Evolutionary conservation across 139 green algal genomes (phyloP).

Genomic region (Closterium sp.): DNA sequence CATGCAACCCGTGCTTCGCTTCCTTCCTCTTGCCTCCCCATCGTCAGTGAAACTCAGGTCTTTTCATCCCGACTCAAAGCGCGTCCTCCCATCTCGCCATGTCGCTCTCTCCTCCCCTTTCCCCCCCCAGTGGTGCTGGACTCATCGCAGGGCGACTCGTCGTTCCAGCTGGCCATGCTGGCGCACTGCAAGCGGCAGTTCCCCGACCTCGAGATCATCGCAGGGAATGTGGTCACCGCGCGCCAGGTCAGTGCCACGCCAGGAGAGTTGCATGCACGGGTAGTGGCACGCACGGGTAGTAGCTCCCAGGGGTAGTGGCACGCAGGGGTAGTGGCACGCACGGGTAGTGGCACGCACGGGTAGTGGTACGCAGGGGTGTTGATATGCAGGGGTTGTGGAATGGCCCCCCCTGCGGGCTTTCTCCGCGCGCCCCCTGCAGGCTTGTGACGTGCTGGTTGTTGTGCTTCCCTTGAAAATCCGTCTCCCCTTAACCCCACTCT

Average conservation of each 20-base stretch:
- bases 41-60: too few species aligned
- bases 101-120: background rate
- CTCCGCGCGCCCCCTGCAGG: too few species aligned
- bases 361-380: too few species aligned
- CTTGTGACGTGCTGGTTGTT: too few species aligned
- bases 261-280: background rate
- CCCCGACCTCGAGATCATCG: conserved; percentile 90
- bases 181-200: conserved; percentile 80
- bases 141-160: conserved; percentile 79
- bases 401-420: too few species aligned
- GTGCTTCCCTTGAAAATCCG: too few species aligned
- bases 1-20: too few species aligned
- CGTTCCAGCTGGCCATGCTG: conserved; percentile 88
- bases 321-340: background rate
- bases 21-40: too few species aligned
- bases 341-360: background rate
- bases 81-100: background rate
- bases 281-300: background rate
- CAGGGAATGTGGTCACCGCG: conserved; percentile 22
- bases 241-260: conserved; percentile 54
- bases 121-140: conserved; percentile 54
- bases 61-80: background rate
- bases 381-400: too few species aligned
- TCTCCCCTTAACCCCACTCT: too few species aligned
- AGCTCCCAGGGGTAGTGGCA: background rate